These are phyloP conservation scores for Saccharomycopsis babjevae DNA, from an alignment of 805 yeast species.

Conservation along the genomic window DNA sequence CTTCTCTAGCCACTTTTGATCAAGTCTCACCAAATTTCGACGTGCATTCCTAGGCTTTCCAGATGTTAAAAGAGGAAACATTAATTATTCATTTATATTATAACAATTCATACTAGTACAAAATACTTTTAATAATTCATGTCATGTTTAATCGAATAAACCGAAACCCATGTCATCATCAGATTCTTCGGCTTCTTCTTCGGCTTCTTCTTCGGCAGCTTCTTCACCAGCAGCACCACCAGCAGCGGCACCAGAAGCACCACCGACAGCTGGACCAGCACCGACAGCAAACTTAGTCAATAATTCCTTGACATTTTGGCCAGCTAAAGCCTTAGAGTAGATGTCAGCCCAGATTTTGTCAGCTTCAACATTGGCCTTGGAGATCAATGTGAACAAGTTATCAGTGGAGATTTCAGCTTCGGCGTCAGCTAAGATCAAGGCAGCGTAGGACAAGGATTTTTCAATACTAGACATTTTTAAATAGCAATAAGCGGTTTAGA, in stretches of 20 bases:
- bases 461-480: slow-evolving; percentile 45
- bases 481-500: not conserved
- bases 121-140: not conserved
- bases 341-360: slow-evolving; percentile 81
- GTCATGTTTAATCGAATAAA: slow-evolving; percentile 63
- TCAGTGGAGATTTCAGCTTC: slow-evolving; percentile 80
- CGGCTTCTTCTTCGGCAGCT: slow-evolving; percentile 52
- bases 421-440: slow-evolving; percentile 88
- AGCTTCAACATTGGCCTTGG: slow-evolving; percentile 76
- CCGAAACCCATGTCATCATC: slow-evolving; percentile 86
- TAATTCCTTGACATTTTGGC: slow-evolving; percentile 75
- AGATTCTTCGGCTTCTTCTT: slow-evolving; percentile 41
- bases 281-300: slow-evolving; percentile 60
- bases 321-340: slow-evolving; percentile 79
- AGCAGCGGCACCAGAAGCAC: slow-evolving; percentile 53
- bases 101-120: not conserved
- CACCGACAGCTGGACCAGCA: slow-evolving; percentile 66
- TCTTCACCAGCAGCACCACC: slow-evolving; percentile 55
- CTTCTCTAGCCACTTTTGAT: too few species aligned
- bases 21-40: not conserved
- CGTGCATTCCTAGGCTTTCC: not conserved
- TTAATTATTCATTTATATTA: not conserved
- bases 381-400: slow-evolving; percentile 66
- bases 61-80: not conserved
- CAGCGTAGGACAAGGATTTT: slow-evolving; percentile 85